Evolutionary conservation across 768 basidiomycete species (phyloP), one percentile per base, ranked within the genome.

Genomic region (Lactarius quietus): DNA sequence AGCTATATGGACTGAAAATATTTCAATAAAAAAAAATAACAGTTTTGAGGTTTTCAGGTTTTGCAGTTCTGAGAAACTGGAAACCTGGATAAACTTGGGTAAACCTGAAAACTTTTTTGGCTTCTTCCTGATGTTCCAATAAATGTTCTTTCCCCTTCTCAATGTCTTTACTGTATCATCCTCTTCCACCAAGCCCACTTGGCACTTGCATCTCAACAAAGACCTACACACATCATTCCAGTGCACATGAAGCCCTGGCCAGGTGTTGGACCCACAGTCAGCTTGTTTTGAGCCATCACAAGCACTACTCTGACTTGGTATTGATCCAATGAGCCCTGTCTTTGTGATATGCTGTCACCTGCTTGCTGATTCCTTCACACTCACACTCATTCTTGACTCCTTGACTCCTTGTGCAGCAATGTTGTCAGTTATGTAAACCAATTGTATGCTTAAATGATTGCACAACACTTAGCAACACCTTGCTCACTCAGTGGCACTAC

Each of bases 231-330:
- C 65, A 23, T 61, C 2, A 57, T 35, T 33, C 65, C 65, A 45
- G 51, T 33, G 20, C 41, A 66, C 35, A 43, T 54, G 57, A 62
- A 66, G 61, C 61, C 61, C 14, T 66, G 61, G 65, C 57, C 61
- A 26, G 61, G 56, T 6, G 23, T 58, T 26, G 52, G 61, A 53
- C 61, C 65, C 5, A 39, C 65, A n/a, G 57, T 66, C 26, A 62
- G 51, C 57, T 45, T 56, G 33, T 66, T 66, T 59, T 66, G 57
- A 66, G 35, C 23, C 38, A 17, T 31, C n/a, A 41, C 38, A 43
- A 33, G 52, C 38, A 43, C 41, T 3, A 8, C 29, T 38, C 45
- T 52, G 45, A 48, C 23, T 52, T 23, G 60, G 45, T 31, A 51
- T 65, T 57, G 55, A 57, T 48, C 51, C 51, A 36, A 45, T 31